Evolutionary conservation across 2,329 filamentous ascomycete species (phyloP).

Genomic region (Neobulgaria alba): DNA sequence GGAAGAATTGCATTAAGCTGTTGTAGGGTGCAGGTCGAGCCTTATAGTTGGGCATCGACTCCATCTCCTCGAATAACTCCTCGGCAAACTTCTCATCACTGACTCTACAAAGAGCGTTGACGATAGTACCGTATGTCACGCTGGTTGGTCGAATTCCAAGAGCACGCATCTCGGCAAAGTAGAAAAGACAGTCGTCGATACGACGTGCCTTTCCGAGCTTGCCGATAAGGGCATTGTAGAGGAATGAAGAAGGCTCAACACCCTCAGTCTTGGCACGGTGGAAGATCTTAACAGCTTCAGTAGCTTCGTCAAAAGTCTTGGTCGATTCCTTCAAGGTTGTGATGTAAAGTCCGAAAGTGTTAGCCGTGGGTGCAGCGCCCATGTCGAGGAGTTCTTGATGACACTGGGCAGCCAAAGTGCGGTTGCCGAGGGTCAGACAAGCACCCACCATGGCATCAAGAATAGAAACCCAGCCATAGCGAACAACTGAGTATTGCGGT

Average conservation of each 20-base stretch:
- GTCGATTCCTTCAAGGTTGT: slow-evolving; percentile 97
- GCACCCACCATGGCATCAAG: slow-evolving; percentile 94
- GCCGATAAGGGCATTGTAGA: slow-evolving; percentile 97
- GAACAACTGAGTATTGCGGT: slow-evolving; percentile 75
- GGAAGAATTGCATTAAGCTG: slow-evolving; percentile 99
- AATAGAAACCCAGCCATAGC: slow-evolving; percentile 94
- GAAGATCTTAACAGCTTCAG: slow-evolving; percentile 96
- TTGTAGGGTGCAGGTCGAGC: slow-evolving; percentile 95
- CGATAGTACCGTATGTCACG: slow-evolving; percentile 95
- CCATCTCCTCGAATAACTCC: slow-evolving; percentile 98
- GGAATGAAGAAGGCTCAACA: slow-evolving; percentile 90
- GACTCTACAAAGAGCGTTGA: slow-evolving; percentile 94
- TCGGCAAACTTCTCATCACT: slow-evolving; percentile 97
- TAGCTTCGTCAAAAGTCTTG: slow-evolving; percentile 96
- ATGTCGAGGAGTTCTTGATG: slow-evolving; percentile 89
- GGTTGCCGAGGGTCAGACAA: slow-evolving; percentile 74
- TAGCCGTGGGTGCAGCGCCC: slow-evolving; percentile 85
- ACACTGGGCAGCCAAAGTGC: slow-evolving; percentile 72
- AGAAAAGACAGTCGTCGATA: slow-evolving; percentile 96
- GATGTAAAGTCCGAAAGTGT: slow-evolving; percentile 97
- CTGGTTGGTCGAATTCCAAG: slow-evolving; percentile 91
- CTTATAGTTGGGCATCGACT: slow-evolving; percentile 98
- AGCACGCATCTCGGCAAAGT: slow-evolving; percentile 95
- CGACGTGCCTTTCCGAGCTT: slow-evolving; percentile 96
- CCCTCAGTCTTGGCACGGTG: slow-evolving; percentile 87